Base-by-base conservation (phyloP, 345 rosid species). In the Dimocarpus longan region DNA sequence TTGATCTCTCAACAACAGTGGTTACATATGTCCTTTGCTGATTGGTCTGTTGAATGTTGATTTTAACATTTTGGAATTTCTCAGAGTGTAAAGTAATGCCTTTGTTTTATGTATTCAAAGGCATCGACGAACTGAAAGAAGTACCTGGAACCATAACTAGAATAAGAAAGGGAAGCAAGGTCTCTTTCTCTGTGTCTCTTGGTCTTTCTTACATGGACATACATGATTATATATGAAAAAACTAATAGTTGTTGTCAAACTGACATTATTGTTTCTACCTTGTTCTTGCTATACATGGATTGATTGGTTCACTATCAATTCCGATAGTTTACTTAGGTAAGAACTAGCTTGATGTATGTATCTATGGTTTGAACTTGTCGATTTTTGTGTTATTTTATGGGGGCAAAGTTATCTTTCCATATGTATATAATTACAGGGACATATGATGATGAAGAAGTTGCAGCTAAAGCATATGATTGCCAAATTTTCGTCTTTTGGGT, bases 91-190 rank as follows among this genome's bases (percentile, higher is more conserved):
- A 43, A 26, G 28, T 26, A 26, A 26, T 78, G 72, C 19, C 62
- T 76, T 60, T 77, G 65, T 42, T 73, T 68, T 79, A 24, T 26
- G 50, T 43, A 42, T 60, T 54, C 92, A 44, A 46, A 96, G 99
- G 88, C 99, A 96, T 91, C 84, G 99, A 85, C 94, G 99, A 98
- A 96, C 99, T 57, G 99, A 96, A 86, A 96, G 94, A 84, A 96
- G 88, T 78, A 94, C 99, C 3, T 96, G 97, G 99, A 96, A 96
- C 85, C 98, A 96, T 80, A 94, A 93, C 82, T 98, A 96, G 88
- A 96, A 96, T 81, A 96, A 96, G 88, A 96, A 96, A 81, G 98
- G 98, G 73, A 96, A 96, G 89, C 99, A 96, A 93, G 99, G 99
- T 80, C 68, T 37, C 78, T 75, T 40, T 68, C 71, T 74, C 56